Conservation (phyloP, 2,329 filamentous ascomycete species). For the Fusarium sp. region DNA sequence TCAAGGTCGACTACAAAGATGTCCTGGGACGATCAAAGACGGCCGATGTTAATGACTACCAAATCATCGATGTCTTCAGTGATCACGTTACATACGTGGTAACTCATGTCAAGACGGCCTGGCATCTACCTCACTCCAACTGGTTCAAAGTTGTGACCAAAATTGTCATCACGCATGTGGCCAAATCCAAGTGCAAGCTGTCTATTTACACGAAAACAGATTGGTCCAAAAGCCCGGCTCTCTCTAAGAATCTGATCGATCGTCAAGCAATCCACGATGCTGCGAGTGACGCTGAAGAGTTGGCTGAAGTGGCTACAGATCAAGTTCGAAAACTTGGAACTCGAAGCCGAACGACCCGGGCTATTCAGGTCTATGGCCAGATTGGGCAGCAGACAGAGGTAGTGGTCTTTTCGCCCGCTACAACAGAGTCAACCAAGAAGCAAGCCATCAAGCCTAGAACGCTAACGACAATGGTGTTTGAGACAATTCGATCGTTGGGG, state of each 20-base stretch:
- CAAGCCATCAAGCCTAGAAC: constrained; percentile 72
- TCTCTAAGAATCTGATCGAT: constrained; percentile 73
- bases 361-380: constrained; percentile 82
- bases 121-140: constrained; percentile 86
- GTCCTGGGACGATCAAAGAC: constrained; percentile 73
- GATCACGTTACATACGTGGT: constrained; percentile 80
- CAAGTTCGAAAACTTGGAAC: constrained; percentile 81
- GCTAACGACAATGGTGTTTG: constrained; percentile 77
- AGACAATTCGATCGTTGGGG: constrained; percentile 78
- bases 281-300: constrained; percentile 77
- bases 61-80: constrained; percentile 85
- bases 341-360: constrained; percentile 80
- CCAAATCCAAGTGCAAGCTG: constrained; percentile 93
- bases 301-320: constrained; percentile 81
- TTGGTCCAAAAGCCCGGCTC: constrained; percentile 78
- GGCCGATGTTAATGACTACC: constrained; percentile 80
- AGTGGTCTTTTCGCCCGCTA: constrained; percentile 69
- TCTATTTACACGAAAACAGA: constrained; percentile 89
- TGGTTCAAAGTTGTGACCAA: constrained; percentile 88
- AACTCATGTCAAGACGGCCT: constrained; percentile 73
- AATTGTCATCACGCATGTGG: constrained; percentile 91
- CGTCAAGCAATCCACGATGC: constrained; percentile 82
- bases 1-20: constrained; percentile 77
- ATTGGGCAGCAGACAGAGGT: constrained; percentile 77
- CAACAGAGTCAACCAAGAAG: constrained; percentile 63